Percentiles rank a stretch among this genome's conserved stretches.
Conservation (phyloP, 148 eudicot genomes). For the Polygonum maritimum region DNA sequence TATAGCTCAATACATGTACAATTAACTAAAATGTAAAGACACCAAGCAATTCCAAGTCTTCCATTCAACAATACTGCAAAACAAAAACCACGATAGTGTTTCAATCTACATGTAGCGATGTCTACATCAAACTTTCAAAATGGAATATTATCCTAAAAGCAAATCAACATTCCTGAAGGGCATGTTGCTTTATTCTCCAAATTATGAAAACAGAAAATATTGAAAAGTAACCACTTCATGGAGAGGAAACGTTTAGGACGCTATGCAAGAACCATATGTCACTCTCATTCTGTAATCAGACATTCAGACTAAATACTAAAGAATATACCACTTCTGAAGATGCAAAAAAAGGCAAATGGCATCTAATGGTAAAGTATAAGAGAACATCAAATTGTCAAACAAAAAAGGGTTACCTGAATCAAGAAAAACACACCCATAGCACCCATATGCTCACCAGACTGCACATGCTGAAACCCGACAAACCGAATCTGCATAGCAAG, state of each 20-base stretch:
- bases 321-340: neutral
- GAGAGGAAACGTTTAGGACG: neutral
- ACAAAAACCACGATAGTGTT: neutral
- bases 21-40: neutral
- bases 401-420: conserved; percentile 55
- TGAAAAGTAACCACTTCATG: neutral
- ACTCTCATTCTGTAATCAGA: neutral
- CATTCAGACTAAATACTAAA: neutral
- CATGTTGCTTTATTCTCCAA: neutral
- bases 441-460: conserved; percentile 99
- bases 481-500: conserved; percentile 98
- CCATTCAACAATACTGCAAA: neutral
- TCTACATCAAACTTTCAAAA: neutral
- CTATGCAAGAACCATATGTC: neutral
- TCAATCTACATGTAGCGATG: neutral
- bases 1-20: neutral
- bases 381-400: neutral
- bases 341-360: neutral
- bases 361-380: neutral
- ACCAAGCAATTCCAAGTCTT: neutral
- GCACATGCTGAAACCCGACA: conserved; percentile 97
- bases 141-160: neutral
- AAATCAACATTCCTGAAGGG: neutral
- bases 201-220: neutral
- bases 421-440: conserved; percentile 99